phyloP scores from a whole-genome alignment of 2,329 filamentous ascomycete species.

The Alternaria alternata region DNA sequence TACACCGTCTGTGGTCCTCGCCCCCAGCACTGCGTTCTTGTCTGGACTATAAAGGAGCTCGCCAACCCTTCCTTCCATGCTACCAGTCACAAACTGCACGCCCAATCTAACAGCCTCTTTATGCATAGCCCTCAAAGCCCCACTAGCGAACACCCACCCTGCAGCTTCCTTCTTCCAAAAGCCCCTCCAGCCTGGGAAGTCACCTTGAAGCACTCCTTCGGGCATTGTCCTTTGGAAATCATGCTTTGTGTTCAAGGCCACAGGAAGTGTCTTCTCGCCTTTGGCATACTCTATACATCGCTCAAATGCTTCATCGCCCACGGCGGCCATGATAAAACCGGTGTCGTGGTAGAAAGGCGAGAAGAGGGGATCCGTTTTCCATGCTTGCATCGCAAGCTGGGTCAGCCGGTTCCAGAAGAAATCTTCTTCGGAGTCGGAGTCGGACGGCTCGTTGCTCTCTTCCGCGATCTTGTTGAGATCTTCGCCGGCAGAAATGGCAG shows the following conservation, averaged over 20 bases:
- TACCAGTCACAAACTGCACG: slow-evolving; percentile 57
- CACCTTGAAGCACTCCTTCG: slow-evolving; percentile 59
- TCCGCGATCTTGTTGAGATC: slow-evolving; percentile 60
- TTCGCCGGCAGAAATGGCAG: slow-evolving; percentile 57
- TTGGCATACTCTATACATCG: slow-evolving; percentile 51
- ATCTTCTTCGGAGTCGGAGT: slow-evolving; percentile 42
- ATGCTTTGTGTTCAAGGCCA: slow-evolving; percentile 52
- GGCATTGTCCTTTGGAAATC: slow-evolving; percentile 63
- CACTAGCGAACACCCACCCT: slow-evolving; percentile 64
- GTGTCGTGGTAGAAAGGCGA: slow-evolving; percentile 57
- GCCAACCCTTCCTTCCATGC: slow-evolving; percentile 49
- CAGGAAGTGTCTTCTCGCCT: slow-evolving; percentile 35
- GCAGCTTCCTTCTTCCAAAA: slow-evolving; percentile 56
- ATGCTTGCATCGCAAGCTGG: slow-evolving; percentile 52
- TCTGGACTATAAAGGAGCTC: slow-evolving; percentile 45
- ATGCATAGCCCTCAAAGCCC: slow-evolving; percentile 57
- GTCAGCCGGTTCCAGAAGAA: slow-evolving; percentile 46
- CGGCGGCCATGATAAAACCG: slow-evolving; percentile 58
- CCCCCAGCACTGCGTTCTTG: slow-evolving; percentile 53
- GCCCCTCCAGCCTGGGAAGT: slow-evolving; percentile 61
- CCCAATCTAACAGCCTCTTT: slow-evolving; percentile 57
- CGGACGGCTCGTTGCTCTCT: slow-evolving; percentile 35
- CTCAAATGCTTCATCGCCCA: slow-evolving; percentile 50
- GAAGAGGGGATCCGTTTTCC: slow-evolving; percentile 56
- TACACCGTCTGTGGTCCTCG: slow-evolving; percentile 53